Percentiles rank a stretch among this genome's conserved stretches.
phyloP scores from a whole-genome alignment of 73 alveolate species.

The Diophrys sp. region DNA sequence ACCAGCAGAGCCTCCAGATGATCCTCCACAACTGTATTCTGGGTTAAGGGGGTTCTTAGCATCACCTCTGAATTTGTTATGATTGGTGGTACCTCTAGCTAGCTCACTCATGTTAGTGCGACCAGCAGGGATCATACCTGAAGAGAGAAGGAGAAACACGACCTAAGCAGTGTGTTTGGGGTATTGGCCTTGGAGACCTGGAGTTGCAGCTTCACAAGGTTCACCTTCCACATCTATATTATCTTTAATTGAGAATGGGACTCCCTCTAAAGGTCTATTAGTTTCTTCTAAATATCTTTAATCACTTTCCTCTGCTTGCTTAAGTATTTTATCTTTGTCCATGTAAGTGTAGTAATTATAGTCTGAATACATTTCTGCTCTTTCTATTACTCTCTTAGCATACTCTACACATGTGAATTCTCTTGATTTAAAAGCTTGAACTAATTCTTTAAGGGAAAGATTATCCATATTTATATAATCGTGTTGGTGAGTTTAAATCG shows the following conservation, averaged over 20 bases:
- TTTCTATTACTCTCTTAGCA: too few species aligned
- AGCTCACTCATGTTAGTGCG: slow-evolving; percentile 49
- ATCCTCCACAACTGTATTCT: slow-evolving; percentile 33
- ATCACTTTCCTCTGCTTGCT: slow-evolving; percentile 10
- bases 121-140: slow-evolving; percentile 34
- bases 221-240: slow-evolving; percentile 6
- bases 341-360: too few species aligned
- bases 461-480: too few species aligned
- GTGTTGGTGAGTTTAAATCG: too few species aligned
- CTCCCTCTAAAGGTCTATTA: slow-evolving; percentile 19
- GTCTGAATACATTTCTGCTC: too few species aligned
- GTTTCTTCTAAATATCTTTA: not conserved
- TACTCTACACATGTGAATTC: too few species aligned
- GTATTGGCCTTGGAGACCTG: not conserved
- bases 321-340: too few species aligned
- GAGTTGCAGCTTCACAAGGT: slow-evolving; percentile 10
- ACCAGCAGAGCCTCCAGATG: slow-evolving; percentile 47
- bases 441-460: too few species aligned
- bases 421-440: too few species aligned
- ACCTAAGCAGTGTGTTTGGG: slow-evolving; percentile 9
- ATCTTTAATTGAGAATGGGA: slow-evolving; percentile 20
- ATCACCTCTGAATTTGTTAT: slow-evolving; percentile 12
- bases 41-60: slow-evolving; percentile 28
- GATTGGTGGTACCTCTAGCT: slow-evolving; percentile 29
- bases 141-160: not conserved